Base-by-base conservation (phyloP, 129 eudicot genomes). In the Ambrosia trifida region DNA sequence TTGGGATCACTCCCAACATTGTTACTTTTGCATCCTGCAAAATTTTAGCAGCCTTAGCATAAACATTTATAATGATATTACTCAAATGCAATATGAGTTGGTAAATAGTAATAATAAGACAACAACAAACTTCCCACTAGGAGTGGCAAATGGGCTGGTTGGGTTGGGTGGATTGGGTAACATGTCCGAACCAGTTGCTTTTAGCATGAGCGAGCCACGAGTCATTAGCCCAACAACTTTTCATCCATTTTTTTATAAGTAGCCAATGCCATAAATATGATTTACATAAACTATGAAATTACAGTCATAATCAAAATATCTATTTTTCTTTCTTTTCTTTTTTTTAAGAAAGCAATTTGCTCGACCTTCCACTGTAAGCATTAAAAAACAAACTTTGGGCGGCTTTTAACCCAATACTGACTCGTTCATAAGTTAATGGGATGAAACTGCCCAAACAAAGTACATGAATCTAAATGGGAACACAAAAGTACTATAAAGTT, bases 1-100 rank as follows among this genome's bases (percentile, higher is more conserved):
- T 89, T 17, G 99, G 99, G 60, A 94, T 82, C 78, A 89, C 97
- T 57, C 99, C 99, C 60, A 94, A 83, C 91, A 94, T 83, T 24
- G 96, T 89, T 51, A 94, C 93, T 73, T 88, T 82, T 45, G 99
- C 97, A 84, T 94, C 99, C 99, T 94, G 46, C 76, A 66, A 75
- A 72, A n/a, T 53, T 52, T 11, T 11, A 72, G 16, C 44, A 54
- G 73, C 45, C 44, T 54, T 18, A 19, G 11, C 32, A 6, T 73
- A 56, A 72, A 56, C 50, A 38, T 13, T 17, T 32, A 18, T 50
- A 64, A 50, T 19, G 57, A 63, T 58, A 33, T 18, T 52, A 43
- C 44, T 14, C 16, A 44, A 52, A 49, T 41, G 18, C 57, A 66
- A 44, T 20, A 50, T 44, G 54, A 51, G 18, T 67, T 71, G 1